These are phyloP conservation scores for Bigelowiella natans DNA, from an alignment of 78 protist species.

Conservation along the genomic window DNA sequence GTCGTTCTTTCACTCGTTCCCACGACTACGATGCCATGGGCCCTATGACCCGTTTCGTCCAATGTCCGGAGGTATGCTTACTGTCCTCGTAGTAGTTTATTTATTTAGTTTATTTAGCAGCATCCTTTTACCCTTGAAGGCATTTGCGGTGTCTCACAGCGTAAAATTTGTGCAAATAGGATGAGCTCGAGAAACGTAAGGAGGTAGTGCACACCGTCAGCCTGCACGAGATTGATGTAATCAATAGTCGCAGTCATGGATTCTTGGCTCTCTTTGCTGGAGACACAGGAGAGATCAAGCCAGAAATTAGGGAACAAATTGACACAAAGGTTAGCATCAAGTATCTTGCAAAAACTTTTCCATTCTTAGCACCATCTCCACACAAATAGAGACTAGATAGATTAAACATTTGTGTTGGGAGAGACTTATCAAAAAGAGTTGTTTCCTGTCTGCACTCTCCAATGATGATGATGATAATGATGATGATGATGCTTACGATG, in stretches of 20 bases:
- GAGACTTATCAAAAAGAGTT: too few species aligned
- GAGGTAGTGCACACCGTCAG: slow-evolving; percentile 86
- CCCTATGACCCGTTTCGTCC: neutral
- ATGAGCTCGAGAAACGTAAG: slow-evolving; percentile 84
- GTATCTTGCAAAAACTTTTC: too few species aligned
- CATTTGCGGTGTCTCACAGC: neutral
- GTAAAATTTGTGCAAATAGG: too few species aligned
- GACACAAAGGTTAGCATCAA: slow-evolving; percentile 37
- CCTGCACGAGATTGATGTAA: slow-evolving; percentile 96
- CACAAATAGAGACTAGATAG: too few species aligned
- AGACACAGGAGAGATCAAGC: slow-evolving; percentile 84
- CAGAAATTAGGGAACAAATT: slow-evolving; percentile 86
- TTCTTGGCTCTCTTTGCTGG: slow-evolving; percentile 93
- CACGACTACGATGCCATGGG: slow-evolving; percentile 91
- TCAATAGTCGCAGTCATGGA: slow-evolving; percentile 89
- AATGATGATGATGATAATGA: too few species aligned
- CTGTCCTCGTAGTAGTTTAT: neutral
- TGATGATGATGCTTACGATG: too few species aligned
- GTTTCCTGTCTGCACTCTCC: too few species aligned
- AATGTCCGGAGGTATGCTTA: neutral
- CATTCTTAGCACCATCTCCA: too few species aligned
- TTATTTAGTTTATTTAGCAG: neutral
- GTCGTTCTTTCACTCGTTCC: slow-evolving; percentile 73
- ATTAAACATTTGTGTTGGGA: too few species aligned
- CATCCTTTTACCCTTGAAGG: neutral